These are phyloP conservation scores for Sphaceloma murrayae DNA, from an alignment of 2,329 filamentous ascomycete species.

Conservation along the genomic window DNA sequence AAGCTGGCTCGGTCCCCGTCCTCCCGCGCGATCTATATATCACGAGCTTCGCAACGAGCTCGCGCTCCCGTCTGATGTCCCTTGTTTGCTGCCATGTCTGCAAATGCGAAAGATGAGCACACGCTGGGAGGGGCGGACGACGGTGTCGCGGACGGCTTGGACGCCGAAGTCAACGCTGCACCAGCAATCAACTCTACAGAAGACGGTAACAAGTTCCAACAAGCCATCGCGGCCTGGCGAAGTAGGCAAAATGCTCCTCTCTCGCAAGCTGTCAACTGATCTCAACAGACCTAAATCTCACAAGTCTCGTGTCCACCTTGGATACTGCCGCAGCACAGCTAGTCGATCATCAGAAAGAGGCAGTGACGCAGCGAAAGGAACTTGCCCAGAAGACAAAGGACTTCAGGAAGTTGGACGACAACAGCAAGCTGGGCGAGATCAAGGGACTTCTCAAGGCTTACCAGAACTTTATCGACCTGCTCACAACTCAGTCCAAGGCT, in stretches of 20 bases:
- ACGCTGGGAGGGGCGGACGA: constrained; percentile 12
- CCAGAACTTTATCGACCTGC: constrained; percentile 91
- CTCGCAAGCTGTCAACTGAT: constrained; percentile 23
- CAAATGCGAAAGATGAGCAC: constrained; percentile 16
- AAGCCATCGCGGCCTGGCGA: constrained; percentile 91
- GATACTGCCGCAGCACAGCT: constrained; percentile 94
- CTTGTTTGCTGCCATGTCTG: constrained; percentile 15
- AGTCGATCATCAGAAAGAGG: constrained; percentile 83
- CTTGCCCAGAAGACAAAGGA: constrained; percentile 99
- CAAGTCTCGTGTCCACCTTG: constrained; percentile 70
- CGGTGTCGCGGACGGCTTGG: not conserved
- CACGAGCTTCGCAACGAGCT: not conserved
- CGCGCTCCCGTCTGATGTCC: not conserved
- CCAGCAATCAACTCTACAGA: constrained; percentile 28
- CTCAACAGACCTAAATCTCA: constrained; percentile 89
- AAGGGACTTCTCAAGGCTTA: constrained; percentile 83
- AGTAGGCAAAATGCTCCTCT: constrained; percentile 46
- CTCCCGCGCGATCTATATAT: too few relatives aligned
- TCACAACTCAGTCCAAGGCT: constrained; percentile 91
- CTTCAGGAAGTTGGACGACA: constrained; percentile 86
- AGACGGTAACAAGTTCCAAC: constrained; percentile 87
- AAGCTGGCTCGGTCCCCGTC: too few relatives aligned
- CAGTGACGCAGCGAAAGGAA: constrained; percentile 92
- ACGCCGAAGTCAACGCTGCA: not conserved
- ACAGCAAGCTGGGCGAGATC: constrained; percentile 74